Evolutionary conservation across 257 asterid species (phyloP), one percentile per base, ranked within the genome.

Genomic region (Cruciata laevipes): DNA sequence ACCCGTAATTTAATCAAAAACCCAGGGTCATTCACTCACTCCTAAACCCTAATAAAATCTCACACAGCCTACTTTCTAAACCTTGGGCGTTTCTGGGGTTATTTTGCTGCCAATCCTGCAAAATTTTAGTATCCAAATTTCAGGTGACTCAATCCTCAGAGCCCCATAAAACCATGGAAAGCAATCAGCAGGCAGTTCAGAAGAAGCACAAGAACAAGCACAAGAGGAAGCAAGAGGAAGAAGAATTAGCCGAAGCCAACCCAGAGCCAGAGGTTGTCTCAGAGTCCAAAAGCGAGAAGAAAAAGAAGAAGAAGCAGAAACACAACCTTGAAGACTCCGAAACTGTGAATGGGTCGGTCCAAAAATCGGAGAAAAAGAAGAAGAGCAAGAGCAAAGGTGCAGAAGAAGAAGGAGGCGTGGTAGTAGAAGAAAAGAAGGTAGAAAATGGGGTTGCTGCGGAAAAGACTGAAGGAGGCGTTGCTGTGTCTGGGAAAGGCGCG

Each of bases 401-500:
- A 27, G 69, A 59, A 62, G 25, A 70, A 47, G 62, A 27, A 71
- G 68, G 58, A 72, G 69, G 12, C 66, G 47, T n/a, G 61, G 13
- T n/a, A 70, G 23, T 44, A 70, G 52, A 11, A 78, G 67, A 6
- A n/a, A 17, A 14, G 55, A 47, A 24, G 30, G 81, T 76, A 71
- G 87, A 85, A 47, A 47, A 17, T 47, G 55, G 55, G 65, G 84
- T 83, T 30, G 75, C 69, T 40, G 96, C 55, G 16, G 55, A 17
- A 47, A 47, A 84, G 63, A 75, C 81, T 61, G 73, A 52, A 17
- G 76, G 66, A 11, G 89, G 90, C 44, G 94, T 89, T 13, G 81
- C 83, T 63, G 89, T 87, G 18, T 87, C 96, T 30, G 98, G 98
- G 60, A 85, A 80, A 75, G 81, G 86, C 42, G 88, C 86, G 66